Evolutionary conservation across 352 stramenopile genomes (phyloP).

Genomic region (Phytopythium helicoides): DNA sequence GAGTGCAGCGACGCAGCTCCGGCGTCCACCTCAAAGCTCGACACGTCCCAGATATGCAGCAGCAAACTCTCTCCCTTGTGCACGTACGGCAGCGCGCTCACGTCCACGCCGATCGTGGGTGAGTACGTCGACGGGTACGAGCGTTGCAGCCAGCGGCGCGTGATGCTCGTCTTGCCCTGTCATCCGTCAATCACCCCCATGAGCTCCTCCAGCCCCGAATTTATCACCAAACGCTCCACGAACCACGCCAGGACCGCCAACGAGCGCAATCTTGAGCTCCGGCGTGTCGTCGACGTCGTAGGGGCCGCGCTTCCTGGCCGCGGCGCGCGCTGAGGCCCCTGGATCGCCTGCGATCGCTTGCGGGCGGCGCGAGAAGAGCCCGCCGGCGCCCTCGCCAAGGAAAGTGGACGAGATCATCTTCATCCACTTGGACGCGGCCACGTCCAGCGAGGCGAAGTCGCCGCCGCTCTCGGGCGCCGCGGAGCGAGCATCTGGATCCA

Average conservation of each 20-base stretch:
- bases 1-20: constrained; percentile 59
- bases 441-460: no score
- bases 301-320: constrained; percentile 20
- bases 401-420: constrained; percentile 85
- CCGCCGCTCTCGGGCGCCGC: no score
- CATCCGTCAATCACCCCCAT: no score
- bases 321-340: constrained; percentile 10
- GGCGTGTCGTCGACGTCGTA: constrained; percentile 41
- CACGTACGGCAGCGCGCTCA: constrained; percentile 44
- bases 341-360: constrained; percentile 2
- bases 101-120: constrained; percentile 80
- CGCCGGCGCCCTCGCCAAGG: constrained; percentile 39
- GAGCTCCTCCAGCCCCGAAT: no score
- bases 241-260: constrained; percentile 74
- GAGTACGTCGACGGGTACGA: constrained; percentile 69
- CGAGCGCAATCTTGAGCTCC: constrained; percentile 82
- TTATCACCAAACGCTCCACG: constrained; percentile 5
- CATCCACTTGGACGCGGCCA: constrained; percentile 77
- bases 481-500: no score
- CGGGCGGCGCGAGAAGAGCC: constrained; percentile 39
- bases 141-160: constrained; percentile 70
- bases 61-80: constrained; percentile 47
- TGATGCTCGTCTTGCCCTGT: constrained; percentile 82
- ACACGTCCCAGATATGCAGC: constrained; percentile 76
- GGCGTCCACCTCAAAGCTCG: constrained; percentile 68